phyloP scores from a whole-genome alignment of 2,329 filamentous ascomycete genomes.

The Aureobasidium pullulans region DNA sequence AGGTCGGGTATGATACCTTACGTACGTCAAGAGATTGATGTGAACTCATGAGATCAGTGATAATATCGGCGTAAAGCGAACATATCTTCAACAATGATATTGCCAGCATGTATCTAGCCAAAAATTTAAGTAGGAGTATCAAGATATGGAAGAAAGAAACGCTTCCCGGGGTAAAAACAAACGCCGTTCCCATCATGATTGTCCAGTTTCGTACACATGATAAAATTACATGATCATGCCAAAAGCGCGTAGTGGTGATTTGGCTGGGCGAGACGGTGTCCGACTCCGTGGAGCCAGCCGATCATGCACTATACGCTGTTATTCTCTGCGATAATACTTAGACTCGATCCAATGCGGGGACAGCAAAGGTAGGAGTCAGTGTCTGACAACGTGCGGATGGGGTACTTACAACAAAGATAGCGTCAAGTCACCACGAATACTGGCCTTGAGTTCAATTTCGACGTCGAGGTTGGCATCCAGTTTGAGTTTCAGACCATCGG shows the following conservation, averaged over 20 bases:
- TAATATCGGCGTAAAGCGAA: too few relatives aligned
- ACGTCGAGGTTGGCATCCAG: constrained; percentile 75
- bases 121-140: neutral
- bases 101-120: neutral
- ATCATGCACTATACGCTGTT: constrained; percentile 13
- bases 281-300: neutral
- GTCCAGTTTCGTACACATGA: constrained; percentile 6
- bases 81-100: neutral
- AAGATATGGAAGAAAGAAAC: neutral
- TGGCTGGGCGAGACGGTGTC: neutral
- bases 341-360: constrained; percentile 4
- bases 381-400: neutral
- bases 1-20: too few relatives aligned
- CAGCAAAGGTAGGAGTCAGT: neutral
- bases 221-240: constrained; percentile 2
- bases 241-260: neutral
- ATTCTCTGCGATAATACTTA: constrained; percentile 11
- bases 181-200: constrained; percentile 9
- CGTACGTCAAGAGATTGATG: neutral
- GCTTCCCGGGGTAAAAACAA: neutral
- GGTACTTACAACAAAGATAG: constrained; percentile 64
- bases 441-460: constrained; percentile 78
- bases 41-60: neutral
- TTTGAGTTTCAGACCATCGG: constrained; percentile 62
- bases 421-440: constrained; percentile 77